Evolutionary conservation across 768 basidiomycete species (phyloP), one percentile per base, ranked within the genome.

Genomic region (Boletus pseudo-olivaceus): DNA sequence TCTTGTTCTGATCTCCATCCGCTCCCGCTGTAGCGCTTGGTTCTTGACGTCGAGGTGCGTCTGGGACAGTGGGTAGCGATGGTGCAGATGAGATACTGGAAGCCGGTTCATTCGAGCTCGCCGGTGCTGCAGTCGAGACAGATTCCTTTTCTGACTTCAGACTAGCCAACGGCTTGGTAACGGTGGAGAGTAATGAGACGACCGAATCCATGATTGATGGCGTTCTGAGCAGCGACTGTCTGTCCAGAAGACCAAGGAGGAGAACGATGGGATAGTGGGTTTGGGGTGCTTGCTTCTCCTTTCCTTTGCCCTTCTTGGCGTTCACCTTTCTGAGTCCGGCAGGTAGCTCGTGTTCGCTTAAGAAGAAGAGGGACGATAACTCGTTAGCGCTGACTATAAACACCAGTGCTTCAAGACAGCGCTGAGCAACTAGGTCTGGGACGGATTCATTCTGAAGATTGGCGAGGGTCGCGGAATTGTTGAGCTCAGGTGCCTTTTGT

Each of bases 131-230:
- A 26, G 62, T 58, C 7, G 66, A n/a, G 9, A 60, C 53, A 14
- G 67, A 20, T 51, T 74, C 74, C 53, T 78, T 73, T 32, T 64
- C 69, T 6, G 82, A 79, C 59, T 83, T 88, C 42, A 93, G 71
- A 40, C 76, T 82, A 7, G 80, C 73, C 23, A 98, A 75, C 5
- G 95, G 93, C 53, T 88, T 83, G 17, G 95, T 98, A 45, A 99
- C 87, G 1, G 85, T 88, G 2, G 91, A 90, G 23, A 99, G 79
- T 5, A 99, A 79, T 5, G 82, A 79, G 4, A 97, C 95, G 11
- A 98, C 85, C 1, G 90, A 87, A 68, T 98, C 97, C 80, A 98
- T 90, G 67, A 97, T 90, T 3, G 88, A 83, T 2, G 93, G 87
- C 0, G 93, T 91, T 65, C 85, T 87, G 39, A 98, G 82, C 19